phyloP scores from a whole-genome alignment of 352 stramenopile species.

The Blastocystis sp. region DNA sequence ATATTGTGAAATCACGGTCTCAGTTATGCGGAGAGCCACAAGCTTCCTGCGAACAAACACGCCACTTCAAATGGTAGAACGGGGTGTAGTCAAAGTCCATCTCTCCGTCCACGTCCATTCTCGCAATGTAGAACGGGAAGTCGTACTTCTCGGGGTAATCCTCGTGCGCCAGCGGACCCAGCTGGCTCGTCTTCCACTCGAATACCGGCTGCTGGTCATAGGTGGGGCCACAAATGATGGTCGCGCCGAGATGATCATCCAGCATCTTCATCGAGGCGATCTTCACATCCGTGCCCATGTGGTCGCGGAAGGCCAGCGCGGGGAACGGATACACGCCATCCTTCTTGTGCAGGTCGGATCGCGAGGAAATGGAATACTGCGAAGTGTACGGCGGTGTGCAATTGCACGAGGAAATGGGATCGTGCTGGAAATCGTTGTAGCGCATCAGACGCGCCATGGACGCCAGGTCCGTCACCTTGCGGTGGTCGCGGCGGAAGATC shows the following conservation, averaged over 20 bases:
- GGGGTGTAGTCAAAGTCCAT: constrained; percentile 65
- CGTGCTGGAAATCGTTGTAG: constrained; percentile 75
- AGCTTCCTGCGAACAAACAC: background rate
- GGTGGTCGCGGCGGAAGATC: constrained; percentile 76
- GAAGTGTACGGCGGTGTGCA: constrained; percentile 66
- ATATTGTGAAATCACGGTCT: too few species aligned
- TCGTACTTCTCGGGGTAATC: constrained; percentile 62
- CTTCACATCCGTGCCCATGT: constrained; percentile 74
- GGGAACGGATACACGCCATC: constrained; percentile 72
- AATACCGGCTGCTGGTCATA: constrained; percentile 76
- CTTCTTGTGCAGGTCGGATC: constrained; percentile 51
- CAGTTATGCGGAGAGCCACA: too few species aligned
- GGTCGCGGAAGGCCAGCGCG: constrained; percentile 75
- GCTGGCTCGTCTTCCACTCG: constrained; percentile 73
- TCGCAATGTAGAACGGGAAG: constrained; percentile 70
- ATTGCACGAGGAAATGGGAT: constrained; percentile 74
- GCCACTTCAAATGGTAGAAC: constrained; percentile 41
- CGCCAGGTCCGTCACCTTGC: constrained; percentile 72
- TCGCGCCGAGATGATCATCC: constrained; percentile 55
- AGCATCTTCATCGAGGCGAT: constrained; percentile 73
- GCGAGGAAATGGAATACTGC: constrained; percentile 55
- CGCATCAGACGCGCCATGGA: constrained; percentile 76
- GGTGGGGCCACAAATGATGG: constrained; percentile 73
- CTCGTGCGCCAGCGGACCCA: constrained; percentile 46
- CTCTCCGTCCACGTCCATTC: constrained; percentile 65